Percentiles rank a stretch among this genome's conserved stretches.
Evolutionary conservation across 768 basidiomycete genomes (phyloP).

Genomic region (Collybia nuda): DNA sequence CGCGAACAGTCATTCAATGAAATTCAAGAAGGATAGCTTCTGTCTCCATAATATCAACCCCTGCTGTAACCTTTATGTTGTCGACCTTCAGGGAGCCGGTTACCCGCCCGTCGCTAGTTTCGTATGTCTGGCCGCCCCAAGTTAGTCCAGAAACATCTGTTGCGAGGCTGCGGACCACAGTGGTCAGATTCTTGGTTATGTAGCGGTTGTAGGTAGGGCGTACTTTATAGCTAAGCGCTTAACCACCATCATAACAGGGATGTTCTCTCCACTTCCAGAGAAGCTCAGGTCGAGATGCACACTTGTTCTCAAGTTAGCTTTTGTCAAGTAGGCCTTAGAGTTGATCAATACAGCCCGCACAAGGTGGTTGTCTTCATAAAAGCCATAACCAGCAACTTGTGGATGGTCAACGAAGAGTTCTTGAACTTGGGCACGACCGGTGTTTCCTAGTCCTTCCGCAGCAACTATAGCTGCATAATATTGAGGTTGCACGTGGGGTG

Average conservation of each 20-base stretch:
- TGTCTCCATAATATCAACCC: slow-evolving; percentile 47
- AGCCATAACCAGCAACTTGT: slow-evolving; percentile 59
- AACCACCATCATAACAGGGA: slow-evolving; percentile 33
- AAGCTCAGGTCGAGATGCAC: slow-evolving; percentile 44
- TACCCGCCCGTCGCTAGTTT: slow-evolving; percentile 44
- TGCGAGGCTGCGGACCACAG: slow-evolving; percentile 34
- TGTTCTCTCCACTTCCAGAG: slow-evolving; percentile 16
- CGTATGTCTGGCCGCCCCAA: slow-evolving; percentile 62
- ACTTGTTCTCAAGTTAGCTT: slow-evolving; percentile 31
- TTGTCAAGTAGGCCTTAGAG: slow-evolving; percentile 46
- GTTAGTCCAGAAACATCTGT: slow-evolving; percentile 49
- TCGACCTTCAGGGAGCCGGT: slow-evolving; percentile 32
- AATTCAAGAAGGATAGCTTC: slow-evolving; percentile 44
- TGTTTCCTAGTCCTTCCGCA: slow-evolving; percentile 54
- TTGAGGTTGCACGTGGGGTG: slow-evolving; percentile 62
- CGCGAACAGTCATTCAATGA: slow-evolving; percentile 12
- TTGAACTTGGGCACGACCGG: slow-evolving; percentile 36
- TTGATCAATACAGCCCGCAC: slow-evolving; percentile 59
- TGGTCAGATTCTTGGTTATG: background rate
- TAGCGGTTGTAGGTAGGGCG: slow-evolving; percentile 9
- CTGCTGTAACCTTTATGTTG: slow-evolving; percentile 25
- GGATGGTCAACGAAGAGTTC: slow-evolving; percentile 50
- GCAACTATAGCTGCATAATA: slow-evolving; percentile 68
- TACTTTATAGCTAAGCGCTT: slow-evolving; percentile 52
- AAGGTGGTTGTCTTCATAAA: slow-evolving; percentile 47